Conservation (phyloP, 352 stramenopile species). For the Elongisporangium undulatum region DNA sequence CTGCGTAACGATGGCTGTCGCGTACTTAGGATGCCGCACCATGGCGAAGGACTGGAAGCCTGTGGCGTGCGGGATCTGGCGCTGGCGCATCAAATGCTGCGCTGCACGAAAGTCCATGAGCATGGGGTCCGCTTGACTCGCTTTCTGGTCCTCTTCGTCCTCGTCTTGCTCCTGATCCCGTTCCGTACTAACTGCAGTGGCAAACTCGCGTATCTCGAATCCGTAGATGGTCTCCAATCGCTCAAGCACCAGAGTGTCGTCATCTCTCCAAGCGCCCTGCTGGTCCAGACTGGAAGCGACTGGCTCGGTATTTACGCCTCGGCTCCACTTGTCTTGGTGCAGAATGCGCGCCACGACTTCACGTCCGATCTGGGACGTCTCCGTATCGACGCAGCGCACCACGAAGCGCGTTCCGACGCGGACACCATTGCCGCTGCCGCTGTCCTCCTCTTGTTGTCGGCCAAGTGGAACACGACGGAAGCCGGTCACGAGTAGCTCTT, state of each 20-base stretch:
- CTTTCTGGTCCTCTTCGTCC: neutral
- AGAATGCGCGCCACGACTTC: constrained; percentile 9
- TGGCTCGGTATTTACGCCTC: neutral
- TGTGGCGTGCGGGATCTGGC: neutral
- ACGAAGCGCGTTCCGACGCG: constrained; percentile 9
- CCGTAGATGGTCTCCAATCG: constrained; percentile 5
- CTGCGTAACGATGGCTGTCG: neutral
- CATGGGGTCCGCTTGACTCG: neutral
- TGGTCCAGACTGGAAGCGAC: neutral
- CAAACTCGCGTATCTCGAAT: constrained; percentile 2
- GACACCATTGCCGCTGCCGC: neutral
- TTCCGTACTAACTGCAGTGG: neutral
- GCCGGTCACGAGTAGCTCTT: constrained; percentile 29
- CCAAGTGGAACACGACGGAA: constrained; percentile 5
- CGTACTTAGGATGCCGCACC: neutral
- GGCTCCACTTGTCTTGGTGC: neutral
- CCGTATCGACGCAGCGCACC: constrained; percentile 11
- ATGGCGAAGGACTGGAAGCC: constrained; percentile 13
- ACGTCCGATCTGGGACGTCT: constrained; percentile 6
- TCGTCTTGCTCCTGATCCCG: neutral
- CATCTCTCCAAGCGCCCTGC: neutral
- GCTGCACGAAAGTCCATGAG: constrained; percentile 4
- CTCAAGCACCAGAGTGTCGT: constrained; percentile 1
- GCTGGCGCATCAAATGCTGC: constrained; percentile 6
- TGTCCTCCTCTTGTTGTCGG: no score